Percentiles rank a stretch among this genome's conserved stretches.
These are phyloP conservation scores for Venturia asperata DNA, from an alignment of 2,329 filamentous ascomycete genomes.

Conservation along the genomic window DNA sequence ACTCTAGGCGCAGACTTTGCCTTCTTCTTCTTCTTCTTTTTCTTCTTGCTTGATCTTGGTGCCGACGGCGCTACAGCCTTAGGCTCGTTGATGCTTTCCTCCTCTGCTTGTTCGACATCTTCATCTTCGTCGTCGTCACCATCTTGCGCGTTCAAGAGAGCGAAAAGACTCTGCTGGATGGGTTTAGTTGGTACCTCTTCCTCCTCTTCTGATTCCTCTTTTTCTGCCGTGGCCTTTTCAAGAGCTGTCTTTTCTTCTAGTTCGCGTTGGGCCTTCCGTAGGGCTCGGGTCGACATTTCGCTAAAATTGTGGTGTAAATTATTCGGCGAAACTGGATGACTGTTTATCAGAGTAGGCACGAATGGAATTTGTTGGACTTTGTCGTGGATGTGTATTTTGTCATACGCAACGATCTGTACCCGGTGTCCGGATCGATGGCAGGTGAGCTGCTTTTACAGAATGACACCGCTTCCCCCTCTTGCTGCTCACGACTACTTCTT, in stretches of 20 bases:
- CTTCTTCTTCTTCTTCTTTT: constrained; percentile 25
- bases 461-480: neutral
- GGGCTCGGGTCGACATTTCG: constrained; percentile 58
- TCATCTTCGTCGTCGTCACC: constrained; percentile 29
- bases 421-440: too few species aligned
- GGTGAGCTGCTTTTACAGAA: neutral
- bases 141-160: constrained; percentile 22
- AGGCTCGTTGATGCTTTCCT: constrained; percentile 27
- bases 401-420: too few species aligned
- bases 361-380: too few species aligned
- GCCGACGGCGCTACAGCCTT: neutral
- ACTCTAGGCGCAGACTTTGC: constrained; percentile 22
- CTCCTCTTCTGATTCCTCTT: constrained; percentile 28
- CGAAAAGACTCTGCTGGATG: constrained; percentile 8
- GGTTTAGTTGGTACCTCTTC: constrained; percentile 23
- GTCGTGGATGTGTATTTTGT: too few species aligned
- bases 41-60: constrained; percentile 20
- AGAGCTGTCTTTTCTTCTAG: constrained; percentile 50
- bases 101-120: constrained; percentile 35
- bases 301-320: too few species aligned
- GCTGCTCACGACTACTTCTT: neutral
- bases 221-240: constrained; percentile 29
- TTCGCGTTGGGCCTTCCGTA: constrained; percentile 57
- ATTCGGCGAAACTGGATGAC: too few species aligned
- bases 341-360: too few species aligned